A percentile compares a stretch with the other conserved stretches of the same genome.
phyloP scores from a whole-genome alignment of 805 yeast genomes.

The Teunomyces stri region DNA sequence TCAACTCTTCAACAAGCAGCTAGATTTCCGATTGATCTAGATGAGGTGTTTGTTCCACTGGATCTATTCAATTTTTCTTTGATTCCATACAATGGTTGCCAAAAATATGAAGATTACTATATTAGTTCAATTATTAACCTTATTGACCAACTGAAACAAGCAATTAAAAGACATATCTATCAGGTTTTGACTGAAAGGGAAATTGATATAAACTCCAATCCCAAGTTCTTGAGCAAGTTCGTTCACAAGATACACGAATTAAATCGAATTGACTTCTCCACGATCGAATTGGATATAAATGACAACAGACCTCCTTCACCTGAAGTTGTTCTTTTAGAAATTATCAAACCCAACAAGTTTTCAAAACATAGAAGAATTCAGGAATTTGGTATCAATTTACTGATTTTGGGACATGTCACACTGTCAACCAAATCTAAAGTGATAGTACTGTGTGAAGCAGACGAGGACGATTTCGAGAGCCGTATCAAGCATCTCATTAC shows the following conservation, averaged over 20 bases:
- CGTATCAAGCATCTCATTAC: conserved; percentile 8
- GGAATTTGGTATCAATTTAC: conserved; percentile 20
- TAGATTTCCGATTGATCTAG: background rate
- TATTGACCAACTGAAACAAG: background rate
- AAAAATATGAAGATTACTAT: background rate
- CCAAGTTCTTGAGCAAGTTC: conserved; percentile 32
- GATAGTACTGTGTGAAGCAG: background rate
- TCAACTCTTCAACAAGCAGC: background rate
- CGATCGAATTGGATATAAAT: conserved; percentile 4
- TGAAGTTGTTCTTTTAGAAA: conserved; percentile 19
- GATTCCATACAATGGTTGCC: background rate
- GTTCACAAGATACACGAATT: conserved; percentile 16
- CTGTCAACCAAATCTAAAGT: background rate
- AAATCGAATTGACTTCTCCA: conserved; percentile 1
- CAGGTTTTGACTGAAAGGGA: conserved; percentile 18
- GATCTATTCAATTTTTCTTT: background rate
- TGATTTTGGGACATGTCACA: conserved; percentile 5
- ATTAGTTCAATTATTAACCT: background rate
- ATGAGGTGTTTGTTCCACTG: background rate
- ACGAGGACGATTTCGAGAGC: conserved; percentile 9
- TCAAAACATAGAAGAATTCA: conserved; percentile 18
- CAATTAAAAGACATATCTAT: conserved; percentile 13
- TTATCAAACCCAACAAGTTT: conserved; percentile 25
- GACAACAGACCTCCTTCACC: background rate
- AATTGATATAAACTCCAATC: conserved; percentile 11